Evolutionary conservation across 805 yeast species (phyloP).

Genomic region (Vanderwaltozyma verrucispora): DNA sequence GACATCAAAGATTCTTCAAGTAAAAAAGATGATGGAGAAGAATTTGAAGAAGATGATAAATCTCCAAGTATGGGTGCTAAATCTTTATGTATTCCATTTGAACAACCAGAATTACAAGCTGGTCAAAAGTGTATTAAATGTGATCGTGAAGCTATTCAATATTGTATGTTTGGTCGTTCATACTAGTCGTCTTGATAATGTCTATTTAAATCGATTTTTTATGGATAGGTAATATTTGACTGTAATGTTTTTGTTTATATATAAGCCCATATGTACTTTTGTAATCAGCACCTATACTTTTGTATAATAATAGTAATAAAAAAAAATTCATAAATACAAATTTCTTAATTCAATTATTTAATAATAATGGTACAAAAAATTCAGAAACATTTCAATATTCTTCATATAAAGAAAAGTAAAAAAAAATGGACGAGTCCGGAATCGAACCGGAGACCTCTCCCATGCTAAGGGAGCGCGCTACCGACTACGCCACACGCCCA

Average conservation of each 20-base stretch:
- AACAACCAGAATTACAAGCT: conserved; percentile 71
- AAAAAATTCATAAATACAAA: too few relatives aligned
- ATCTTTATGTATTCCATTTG: conserved; percentile 91
- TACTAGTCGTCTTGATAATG: conserved; percentile 37
- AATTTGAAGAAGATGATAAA: conserved; percentile 83
- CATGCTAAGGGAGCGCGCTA: conserved; percentile 76
- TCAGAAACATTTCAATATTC: too few relatives aligned
- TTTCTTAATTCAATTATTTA: too few relatives aligned
- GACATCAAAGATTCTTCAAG: conserved; percentile 86
- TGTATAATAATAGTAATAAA: too few relatives aligned
- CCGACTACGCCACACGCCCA: conserved; percentile 77
- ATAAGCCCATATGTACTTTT: too few relatives aligned
- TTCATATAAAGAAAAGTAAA: conserved; percentile 2
- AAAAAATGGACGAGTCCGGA: conserved; percentile 59
- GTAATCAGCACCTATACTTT: too few relatives aligned
- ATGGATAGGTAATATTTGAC: not conserved
- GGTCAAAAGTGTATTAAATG: conserved; percentile 87
- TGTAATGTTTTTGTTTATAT: not conserved
- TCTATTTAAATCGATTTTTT: not conserved
- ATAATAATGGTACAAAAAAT: too few relatives aligned
- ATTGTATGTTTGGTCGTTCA: conserved; percentile 96
- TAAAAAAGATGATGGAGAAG: conserved; percentile 69
- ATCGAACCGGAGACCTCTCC: conserved; percentile 74
- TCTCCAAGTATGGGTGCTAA: conserved; percentile 99
- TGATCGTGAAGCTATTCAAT: conserved; percentile 62